Evolutionary conservation across 495 filamentous ascomycete species (phyloP).

Genomic region (Pyrenopolyporus hunteri): DNA sequence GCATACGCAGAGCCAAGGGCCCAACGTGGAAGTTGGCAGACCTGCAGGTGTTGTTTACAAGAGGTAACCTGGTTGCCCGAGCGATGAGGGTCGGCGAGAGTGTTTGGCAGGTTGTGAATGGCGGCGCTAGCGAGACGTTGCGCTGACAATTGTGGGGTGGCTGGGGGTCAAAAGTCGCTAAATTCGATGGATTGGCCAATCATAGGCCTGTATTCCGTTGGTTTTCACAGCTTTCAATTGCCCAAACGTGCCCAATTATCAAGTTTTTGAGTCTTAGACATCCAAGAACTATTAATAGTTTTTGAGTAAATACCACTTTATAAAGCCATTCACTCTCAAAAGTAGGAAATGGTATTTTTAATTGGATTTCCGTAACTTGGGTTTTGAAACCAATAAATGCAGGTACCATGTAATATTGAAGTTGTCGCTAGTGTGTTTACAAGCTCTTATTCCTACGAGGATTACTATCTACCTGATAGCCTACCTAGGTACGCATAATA

Average conservation of each 20-base stretch:
- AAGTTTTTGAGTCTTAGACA: no score
- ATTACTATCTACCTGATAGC: no score
- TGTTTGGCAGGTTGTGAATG: not conserved
- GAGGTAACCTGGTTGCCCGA: constrained; percentile 25
- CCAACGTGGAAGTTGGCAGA: constrained; percentile 7
- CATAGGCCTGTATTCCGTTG: not conserved
- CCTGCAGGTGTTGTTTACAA: constrained; percentile 24
- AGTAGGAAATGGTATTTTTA: no score
- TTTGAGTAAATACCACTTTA: no score
- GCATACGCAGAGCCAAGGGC: not conserved
- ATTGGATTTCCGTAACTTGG: no score
- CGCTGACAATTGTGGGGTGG: constrained; percentile 13
- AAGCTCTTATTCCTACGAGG: no score
- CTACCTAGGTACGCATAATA: not conserved
- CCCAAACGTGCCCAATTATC: no score
- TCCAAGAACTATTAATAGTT: no score
- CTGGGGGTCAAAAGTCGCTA: constrained; percentile 10
- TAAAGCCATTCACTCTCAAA: no score
- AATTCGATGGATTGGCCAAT: constrained; percentile 5
- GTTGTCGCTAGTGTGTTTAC: no score
- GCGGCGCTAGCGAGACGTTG: not conserved
- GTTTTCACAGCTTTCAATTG: not conserved
- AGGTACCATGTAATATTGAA: no score
- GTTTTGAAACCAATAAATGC: no score
- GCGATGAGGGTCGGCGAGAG: not conserved